phyloP scores from a whole-genome alignment of 768 basidiomycete genomes.

The Hygrocybe punicea region DNA sequence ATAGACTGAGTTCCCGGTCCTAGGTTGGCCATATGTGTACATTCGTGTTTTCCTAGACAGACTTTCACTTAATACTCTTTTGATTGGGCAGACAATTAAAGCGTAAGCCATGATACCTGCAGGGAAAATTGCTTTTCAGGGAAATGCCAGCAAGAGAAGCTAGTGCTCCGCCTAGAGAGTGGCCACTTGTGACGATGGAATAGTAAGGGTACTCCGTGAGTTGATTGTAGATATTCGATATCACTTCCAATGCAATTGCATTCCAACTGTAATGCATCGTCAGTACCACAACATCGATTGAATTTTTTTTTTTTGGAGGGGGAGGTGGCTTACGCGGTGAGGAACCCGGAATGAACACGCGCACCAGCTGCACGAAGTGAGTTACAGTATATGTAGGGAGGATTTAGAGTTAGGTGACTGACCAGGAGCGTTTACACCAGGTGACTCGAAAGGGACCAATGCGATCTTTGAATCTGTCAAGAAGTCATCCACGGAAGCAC shows the following conservation, averaged over 20 bases:
- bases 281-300: neutral
- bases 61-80: neutral
- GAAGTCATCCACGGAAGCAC: constrained; percentile 18
- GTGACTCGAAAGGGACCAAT: constrained; percentile 20
- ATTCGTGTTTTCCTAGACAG: constrained; percentile 33
- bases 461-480: constrained; percentile 19
- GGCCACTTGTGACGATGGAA: constrained; percentile 46
- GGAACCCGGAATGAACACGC: constrained; percentile 40
- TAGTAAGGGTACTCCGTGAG: constrained; percentile 36
- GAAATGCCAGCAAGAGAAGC: constrained; percentile 48
- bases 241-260: constrained; percentile 42
- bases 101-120: too few relatives aligned
- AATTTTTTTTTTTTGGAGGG: too few relatives aligned
- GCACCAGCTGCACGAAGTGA: constrained; percentile 15
- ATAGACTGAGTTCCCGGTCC: constrained; percentile 48
- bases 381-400: neutral
- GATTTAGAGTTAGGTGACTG: neutral
- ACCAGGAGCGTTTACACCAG: constrained; percentile 27
- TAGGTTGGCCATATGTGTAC: constrained; percentile 52
- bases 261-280: constrained; percentile 43
- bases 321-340: constrained; percentile 29
- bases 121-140: constrained; percentile 42
- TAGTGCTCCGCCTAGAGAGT: constrained; percentile 54
- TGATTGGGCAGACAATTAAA: neutral
- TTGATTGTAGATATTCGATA: constrained; percentile 36